These are phyloP conservation scores for Gryganskiella cystojenkinii DNA, from an alignment of 192 early-diverging fungal genomes.

Conservation along the genomic window DNA sequence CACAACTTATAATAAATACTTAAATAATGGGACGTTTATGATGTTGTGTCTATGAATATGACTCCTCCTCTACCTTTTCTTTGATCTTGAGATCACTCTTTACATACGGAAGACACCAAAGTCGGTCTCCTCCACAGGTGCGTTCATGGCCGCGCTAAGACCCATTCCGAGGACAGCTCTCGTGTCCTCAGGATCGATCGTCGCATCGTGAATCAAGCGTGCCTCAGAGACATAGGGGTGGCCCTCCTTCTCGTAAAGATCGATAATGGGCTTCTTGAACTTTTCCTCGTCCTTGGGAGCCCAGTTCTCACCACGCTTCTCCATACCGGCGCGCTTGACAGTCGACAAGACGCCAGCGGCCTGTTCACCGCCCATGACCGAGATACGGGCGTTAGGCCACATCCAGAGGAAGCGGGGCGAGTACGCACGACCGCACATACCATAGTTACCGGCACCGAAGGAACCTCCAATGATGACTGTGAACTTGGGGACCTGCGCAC, in stretches of 20 bases:
- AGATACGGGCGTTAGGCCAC: constrained; percentile 95
- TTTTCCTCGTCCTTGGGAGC: constrained; percentile 76
- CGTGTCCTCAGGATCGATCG: constrained; percentile 91
- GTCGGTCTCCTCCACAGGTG: constrained; percentile 73
- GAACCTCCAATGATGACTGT: constrained; percentile 83
- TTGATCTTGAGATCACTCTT: no score
- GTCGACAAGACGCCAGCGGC: constrained; percentile 92
- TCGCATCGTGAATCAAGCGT: constrained; percentile 94
- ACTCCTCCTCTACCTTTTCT: neutral
- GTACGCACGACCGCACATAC: constrained; percentile 97
- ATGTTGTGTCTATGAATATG: neutral
- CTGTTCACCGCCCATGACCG: constrained; percentile 99
- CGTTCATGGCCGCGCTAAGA: constrained; percentile 82
- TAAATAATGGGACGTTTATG: neutral
- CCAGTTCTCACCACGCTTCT: constrained; percentile 82
- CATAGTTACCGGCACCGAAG: constrained; percentile 94
- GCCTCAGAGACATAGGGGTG: constrained; percentile 96
- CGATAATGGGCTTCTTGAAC: constrained; percentile 87
- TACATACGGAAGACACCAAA: constrained; percentile 99
- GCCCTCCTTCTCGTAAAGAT: constrained; percentile 90
- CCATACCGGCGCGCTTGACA: constrained; percentile 85
- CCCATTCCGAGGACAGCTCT: constrained; percentile 88
- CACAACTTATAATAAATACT: no score
- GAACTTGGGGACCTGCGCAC: constrained; percentile 93
- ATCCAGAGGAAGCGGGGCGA: constrained; percentile 95